Base-by-base conservation (phyloP, 2,329 filamentous ascomycete genomes). In the Phialocephala subalpina region DNA sequence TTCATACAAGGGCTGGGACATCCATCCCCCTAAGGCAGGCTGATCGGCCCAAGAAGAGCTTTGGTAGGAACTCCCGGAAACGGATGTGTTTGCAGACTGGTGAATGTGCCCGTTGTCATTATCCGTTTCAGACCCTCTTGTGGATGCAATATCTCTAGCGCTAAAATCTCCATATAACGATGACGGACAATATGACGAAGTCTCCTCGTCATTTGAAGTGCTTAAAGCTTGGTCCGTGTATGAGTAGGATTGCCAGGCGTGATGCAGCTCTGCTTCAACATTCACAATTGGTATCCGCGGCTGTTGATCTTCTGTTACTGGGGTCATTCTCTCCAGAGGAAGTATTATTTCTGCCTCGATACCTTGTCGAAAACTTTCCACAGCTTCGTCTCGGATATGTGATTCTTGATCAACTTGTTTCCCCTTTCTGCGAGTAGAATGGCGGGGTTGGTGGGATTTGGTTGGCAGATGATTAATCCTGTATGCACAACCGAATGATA, bases 401-500 rank as follows among this genome's bases (percentile, higher is more conserved):
- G 47, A 20, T 18, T 53, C 25, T 33, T 27, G 49, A 2, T 53
- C 49, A 16, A 18, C 18, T 6, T 22, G 49, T 53, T 53, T 53
- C 8, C 49, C 49, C 22, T 27, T 29, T n/a, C 14, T 27, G 27
- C 25, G 49, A 27, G 25, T 53, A 33, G 3, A 29, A 53, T 8
- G 25, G 49, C 25, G 11, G 2, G 49, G 18, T 14, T 33, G 49
- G 14, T 29, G 27, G 16, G 11, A 22, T 33, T 29, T 53, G 12
- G 6, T 29, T 14, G 49, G 14, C 25, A 27, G 25, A 33, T 16
- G 49, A 3, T 29, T 16, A 25, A 18, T 33, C 9, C 18, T 53
- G 25, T 53, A 53, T 53, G 49, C 49, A 53, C 49, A 53, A 4
- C 49, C 49, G 8, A 53, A 53, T 5, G 14, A 33, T 29, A 53